Evolutionary conservation across 1,284 basidiomycete species (phyloP).

Genomic region (Cutaneotrichosporon arboriforme): DNA sequence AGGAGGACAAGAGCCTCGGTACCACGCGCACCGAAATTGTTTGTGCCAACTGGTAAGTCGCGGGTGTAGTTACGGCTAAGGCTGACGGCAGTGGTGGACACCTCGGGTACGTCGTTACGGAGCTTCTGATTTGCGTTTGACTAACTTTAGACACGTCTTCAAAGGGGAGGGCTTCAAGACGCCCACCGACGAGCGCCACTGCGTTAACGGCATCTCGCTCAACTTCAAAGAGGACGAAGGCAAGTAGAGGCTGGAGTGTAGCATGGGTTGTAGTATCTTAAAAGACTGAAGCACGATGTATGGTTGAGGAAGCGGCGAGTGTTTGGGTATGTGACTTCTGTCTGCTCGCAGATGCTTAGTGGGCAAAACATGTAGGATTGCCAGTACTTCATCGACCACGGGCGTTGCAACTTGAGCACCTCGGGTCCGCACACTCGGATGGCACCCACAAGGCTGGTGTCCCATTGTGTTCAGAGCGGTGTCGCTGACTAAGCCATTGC

Average conservation of each 20-base stretch:
- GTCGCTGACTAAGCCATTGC: no score
- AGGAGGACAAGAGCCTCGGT: slow-evolving; percentile 48
- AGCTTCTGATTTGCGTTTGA: no score
- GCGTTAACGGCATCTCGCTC: slow-evolving; percentile 83
- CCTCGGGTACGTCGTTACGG: slow-evolving; percentile 54
- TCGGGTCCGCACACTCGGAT: no score
- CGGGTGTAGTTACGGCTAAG: neutral
- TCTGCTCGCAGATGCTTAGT: no score
- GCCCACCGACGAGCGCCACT: slow-evolving; percentile 53
- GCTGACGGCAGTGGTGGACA: slow-evolving; percentile 68
- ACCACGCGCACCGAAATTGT: slow-evolving; percentile 48
- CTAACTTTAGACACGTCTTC: slow-evolving; percentile 64
- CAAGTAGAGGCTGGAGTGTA: slow-evolving; percentile 17
- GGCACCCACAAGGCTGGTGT: no score
- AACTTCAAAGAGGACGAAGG: slow-evolving; percentile 61
- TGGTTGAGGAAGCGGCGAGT: no score
- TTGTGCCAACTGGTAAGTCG: slow-evolving; percentile 48
- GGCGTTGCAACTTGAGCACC: no score
- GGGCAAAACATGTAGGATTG: no score
- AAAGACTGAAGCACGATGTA: neutral
- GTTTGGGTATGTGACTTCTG: no score
- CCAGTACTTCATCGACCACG: no score
- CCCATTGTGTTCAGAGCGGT: no score
- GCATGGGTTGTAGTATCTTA: slow-evolving; percentile 4
- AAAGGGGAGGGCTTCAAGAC: slow-evolving; percentile 65